Evolutionary conservation across 2,329 filamentous ascomycete genomes (phyloP), one percentile per base, ranked within the genome.

Genomic region (Penicillium olsonii): DNA sequence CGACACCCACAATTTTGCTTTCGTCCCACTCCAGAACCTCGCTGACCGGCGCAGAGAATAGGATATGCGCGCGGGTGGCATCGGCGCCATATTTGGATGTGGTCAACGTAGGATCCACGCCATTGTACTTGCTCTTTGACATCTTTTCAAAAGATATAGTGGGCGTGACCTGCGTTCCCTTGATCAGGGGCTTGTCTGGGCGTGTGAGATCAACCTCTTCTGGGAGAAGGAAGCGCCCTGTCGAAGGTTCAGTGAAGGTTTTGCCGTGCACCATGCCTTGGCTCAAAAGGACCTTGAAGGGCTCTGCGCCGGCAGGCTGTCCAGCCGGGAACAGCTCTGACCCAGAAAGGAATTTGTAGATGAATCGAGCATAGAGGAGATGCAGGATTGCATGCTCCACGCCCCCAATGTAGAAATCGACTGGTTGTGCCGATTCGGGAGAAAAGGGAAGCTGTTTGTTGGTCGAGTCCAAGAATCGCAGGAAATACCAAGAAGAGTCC

Each of bases 101-200:
- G 55, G 87, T 88, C 0, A 75, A 77, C 0, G 82, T 84, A 0
- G 91, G 91, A 64, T 95, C 90, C 6, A 95, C 89, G 20, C 91
- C 91, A 64, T 96, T 96, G 73, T 94, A 80, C 70, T 96, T 96
- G 62, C 89, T 95, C 73, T 96, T 96, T 33, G 88, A 94, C 91
- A 96, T 96, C 67, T 96, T 96, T 68, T 95, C 90, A 60, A 82
- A 95, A 1, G 83, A 85, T 15, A 90, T 71, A 22, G 75, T 80
- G 1, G 87, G 83, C 0, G 65, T 62, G 40, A 80, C 71, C 3
- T 84, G 82, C 0, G 84, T 87, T 0, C 79, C 77, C 15, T 77
- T 77, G n/a, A 94, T 80, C 45, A 77, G 75, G 1, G 87, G 87
- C 11, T 74, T 72, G 0, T 75, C 71, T 0, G 80, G 74, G 34